Base-by-base conservation (phyloP, 257 asterid genomes). In the Perilla frutescens region DNA sequence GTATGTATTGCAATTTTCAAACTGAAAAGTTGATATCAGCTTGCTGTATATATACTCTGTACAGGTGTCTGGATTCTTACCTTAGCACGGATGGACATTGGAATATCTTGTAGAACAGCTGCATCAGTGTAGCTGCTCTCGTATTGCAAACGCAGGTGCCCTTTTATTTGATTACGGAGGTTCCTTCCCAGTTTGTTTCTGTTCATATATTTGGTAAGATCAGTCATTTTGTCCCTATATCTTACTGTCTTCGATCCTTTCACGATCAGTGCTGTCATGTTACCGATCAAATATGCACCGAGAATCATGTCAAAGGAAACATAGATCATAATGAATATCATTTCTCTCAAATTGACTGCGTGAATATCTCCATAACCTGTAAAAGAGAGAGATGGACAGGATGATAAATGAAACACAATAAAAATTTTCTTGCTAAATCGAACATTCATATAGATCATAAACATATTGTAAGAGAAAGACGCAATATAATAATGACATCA, bases 361-460 rank as follows among this genome's bases (percentile, higher is more conserved):
- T 91, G 97, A 82, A 94, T 87, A 70, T 94, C 98, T 77, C 98
- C 98, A 83, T 94, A 94, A 62, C 98, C 98, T 92, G 91, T 59
- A 72, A 47, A 7, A 75, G 65, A 76, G 40, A 39, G 31, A 64
- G 13, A 59, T 6, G 29, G 8, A 66, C 62, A 45, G 20, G 54
- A 56, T 45, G 32, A 66, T 10, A 60, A 6, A 29, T 26, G 13
- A 63, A 3, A 66, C 14, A 41, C 31, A 14, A 12, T 36, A 61
- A 14, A 55, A n/a, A 5, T 31, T 26, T 32, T 48, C 31, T 44
- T 48, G 55, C 32, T 8, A 40, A 40, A 54, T 40, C 4, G 50
- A 49, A 47, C 56, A 47, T 31, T 4, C 45, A 34, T 29, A 31
- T 47, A 11, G 39, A 32, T 31, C 26, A 6, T 5, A 34, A 66